Base-by-base conservation (phyloP, 2,329 filamentous ascomycete species). In the Raffaelea ambrosiae region DNA sequence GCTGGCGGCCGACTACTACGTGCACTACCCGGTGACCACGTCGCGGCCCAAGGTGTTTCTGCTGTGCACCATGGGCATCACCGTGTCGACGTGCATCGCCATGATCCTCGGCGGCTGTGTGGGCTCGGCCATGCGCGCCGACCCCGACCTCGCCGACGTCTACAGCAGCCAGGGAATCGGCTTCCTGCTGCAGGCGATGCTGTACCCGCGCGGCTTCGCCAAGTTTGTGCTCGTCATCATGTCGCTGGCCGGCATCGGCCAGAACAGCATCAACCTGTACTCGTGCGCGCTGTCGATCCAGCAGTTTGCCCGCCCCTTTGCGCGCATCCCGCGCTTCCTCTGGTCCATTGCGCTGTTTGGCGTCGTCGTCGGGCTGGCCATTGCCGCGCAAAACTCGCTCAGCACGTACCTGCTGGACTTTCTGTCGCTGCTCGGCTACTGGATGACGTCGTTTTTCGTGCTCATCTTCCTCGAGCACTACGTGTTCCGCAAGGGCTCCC, bases 21-120 rank as follows among this genome's bases (percentile, higher is more conserved):
- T 69, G 22, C 69, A 74, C 49, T 73, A 73, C 49, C 69, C 68
- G 0, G 66, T 68, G 49, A 59, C 71, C 49, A 69, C 69, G 10
- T 68, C 66, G 46, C 64, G 64, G 44, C 56, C 65, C 54, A 71
- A 72, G 56, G 66, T 73, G 31, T 76, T 74, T 53, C 43, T 71
- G 29, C 60, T 74, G 60, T 74, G 71, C 1, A 68, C 63, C 3
- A 61, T 70, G 40, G 72, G 72, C 20, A 71, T 74, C 53, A 61
- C 61, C 11, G 60, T 74, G 11, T 71, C 72, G 0, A 76, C 72
- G 0, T 69, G 65, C 39, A 66, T 76, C 45, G 71, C 70, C 48
- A 83, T 84, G 78, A 70, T 69, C 2, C 71, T 84, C 0, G 81
- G 81, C 9, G 76, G 79, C 10, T 79, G 79, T 11, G 79, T 84